Base-by-base conservation (phyloP, 371 early-diverging fungal genomes). In the Batkoa obscura region DNA sequence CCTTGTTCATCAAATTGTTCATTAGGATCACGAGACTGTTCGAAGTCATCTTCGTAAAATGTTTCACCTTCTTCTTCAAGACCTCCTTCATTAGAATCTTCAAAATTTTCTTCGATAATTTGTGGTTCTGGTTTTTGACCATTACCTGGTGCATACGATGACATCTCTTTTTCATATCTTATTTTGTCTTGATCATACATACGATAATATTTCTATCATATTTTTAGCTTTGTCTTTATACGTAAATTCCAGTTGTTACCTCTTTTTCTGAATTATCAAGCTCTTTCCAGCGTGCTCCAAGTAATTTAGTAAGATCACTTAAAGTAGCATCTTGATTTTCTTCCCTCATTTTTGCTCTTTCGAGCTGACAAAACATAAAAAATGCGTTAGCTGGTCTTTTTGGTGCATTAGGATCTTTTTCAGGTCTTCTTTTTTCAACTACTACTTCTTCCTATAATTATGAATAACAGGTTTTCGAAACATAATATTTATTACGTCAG, bases 381-480 rank as follows among this genome's bases (percentile, higher is more conserved):
- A 78, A 81, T 2, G 78, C 81, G 59, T 81, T 81, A 33, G 76
- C 74, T 12, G 79, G 78, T 0, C 79, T 69, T 66, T 74, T 75
- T 17, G 81, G 81, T 9, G 81, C 81, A 59, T 79, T 78, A 15
- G 81, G 81, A 61, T 80, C 81, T 48, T 68, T 72, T 43, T 71
- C 32, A 13, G n/a, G 50, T 55, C 46, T 13, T 54, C 43, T 46
- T 48, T 30, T 57, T 50, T 31, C 31, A 34, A 3, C 36, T 13
- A 15, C 17, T 12, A n/a, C 33, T 51, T 35, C 37, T 71, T 23
- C 23, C 51, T 56, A 33, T 56, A 54, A 54, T 41, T 17, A 8
- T 15, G 4, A 12, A n/a, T 17, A 41, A 39, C 39, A 37, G 15
- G 10, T 12, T 10, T 9, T 17, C 34, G 34, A 30, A 17, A 39